Evolutionary conservation across 805 yeast species (phyloP).

Genomic region (Sporopachydermia quercuum): DNA sequence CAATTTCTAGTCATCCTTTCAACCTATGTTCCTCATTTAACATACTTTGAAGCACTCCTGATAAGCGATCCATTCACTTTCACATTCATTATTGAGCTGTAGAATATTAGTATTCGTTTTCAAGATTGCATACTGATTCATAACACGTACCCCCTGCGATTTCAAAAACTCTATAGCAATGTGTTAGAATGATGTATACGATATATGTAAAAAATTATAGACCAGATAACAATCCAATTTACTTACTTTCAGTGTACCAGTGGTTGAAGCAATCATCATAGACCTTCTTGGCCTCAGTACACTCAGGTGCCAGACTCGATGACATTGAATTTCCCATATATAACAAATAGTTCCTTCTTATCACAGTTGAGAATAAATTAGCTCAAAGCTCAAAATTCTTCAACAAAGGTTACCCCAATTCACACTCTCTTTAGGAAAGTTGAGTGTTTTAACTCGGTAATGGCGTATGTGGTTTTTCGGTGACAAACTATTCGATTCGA

Average conservation of each 20-base stretch:
- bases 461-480: conserved; percentile 1
- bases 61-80: conserved; percentile 76
- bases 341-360: conserved; percentile 1
- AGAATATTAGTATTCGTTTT: background rate
- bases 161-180: conserved; percentile 37
- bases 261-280: conserved; percentile 89
- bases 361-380: conserved; percentile 1
- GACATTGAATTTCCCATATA: conserved; percentile 62
- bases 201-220: background rate
- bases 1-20: conserved; percentile 4
- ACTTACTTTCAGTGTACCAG: conserved; percentile 81
- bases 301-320: conserved; percentile 92
- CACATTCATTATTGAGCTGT: conserved; percentile 69
- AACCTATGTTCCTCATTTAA: conserved; percentile 5
- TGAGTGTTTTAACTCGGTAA: conserved; percentile 1
- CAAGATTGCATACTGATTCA: background rate
- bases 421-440: conserved; percentile 1
- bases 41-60: conserved; percentile 69
- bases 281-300: conserved; percentile 70
- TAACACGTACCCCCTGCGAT: conserved; percentile 19
- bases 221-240: background rate
- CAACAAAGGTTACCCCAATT: conserved; percentile 1
- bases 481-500: conserved; percentile 1
- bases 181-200: conserved; percentile 2
- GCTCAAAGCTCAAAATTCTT: background rate